Base-by-base conservation (phyloP, 371 early-diverging fungal species). In the Circinella minor region DNA sequence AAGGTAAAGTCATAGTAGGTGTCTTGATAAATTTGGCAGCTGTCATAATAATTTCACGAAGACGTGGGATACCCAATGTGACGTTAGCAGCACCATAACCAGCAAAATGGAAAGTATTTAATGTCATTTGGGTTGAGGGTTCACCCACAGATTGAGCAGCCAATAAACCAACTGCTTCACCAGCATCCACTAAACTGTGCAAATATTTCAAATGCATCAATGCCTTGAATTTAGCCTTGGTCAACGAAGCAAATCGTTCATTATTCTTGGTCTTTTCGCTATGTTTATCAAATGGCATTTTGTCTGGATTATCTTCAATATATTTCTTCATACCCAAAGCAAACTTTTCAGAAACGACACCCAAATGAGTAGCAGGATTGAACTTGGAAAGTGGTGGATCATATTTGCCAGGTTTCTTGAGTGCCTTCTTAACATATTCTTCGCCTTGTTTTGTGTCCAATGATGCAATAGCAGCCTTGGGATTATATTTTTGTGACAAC, bases 21-120 rank as follows among this genome's bases (percentile, higher is more conserved):
- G 99, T 99, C 79, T 97, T 93, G 74, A 97, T 96, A 34, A 89
- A 84, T 38, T 90, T 87, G n/a, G 97, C 95, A 18, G 99, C 99
- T 1, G 97, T 96, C 98, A 99, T 99, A 77, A 99, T 93, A 72
- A 99, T 98, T 89, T 99, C 99, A 77, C 99, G 93, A 63, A 99
- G 89, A 88, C 99, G 95, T 36, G 99, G 99, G 77, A 99, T 99
- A 91, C 99, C 99, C 60, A 99, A 92, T 0, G 99, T 99, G 72
- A 99, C 99, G 89, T 98, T 99, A 83, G 94, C 91, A 73, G 98
- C 99, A 83, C 99, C 99, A 76, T 98, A 98, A 67, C 99, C 99
- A 71, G 99, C 99, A 87, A 99, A 95, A 87, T 99, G 99, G 94
- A 99, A 99, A 68, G 99, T 99, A 86, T 99, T 99, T 59, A 99